Evolutionary conservation across 208 protist species (phyloP).

Genomic region (Crithidia sp.): DNA sequence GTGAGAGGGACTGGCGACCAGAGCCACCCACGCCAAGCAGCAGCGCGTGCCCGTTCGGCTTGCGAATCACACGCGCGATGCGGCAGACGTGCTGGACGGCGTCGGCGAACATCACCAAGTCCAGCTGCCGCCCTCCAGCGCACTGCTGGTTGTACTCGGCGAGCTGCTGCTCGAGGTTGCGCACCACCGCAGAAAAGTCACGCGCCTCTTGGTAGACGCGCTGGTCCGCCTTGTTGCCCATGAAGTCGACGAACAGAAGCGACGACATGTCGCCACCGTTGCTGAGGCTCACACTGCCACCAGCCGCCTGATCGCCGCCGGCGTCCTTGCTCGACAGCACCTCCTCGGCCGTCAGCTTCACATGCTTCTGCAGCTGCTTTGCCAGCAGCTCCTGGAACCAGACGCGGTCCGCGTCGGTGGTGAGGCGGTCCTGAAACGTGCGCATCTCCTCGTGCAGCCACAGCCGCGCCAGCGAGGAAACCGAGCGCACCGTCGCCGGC

Average conservation of each 20-base stretch:
- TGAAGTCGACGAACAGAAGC: constrained; percentile 96
- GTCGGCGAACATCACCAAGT: constrained; percentile 98
- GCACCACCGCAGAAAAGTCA: constrained; percentile 81
- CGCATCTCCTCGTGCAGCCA: constrained; percentile 97
- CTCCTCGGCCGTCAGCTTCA: constrained; percentile 82
- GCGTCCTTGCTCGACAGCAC: constrained; percentile 36
- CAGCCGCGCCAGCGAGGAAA: constrained; percentile 79
- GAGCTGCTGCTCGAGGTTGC: constrained; percentile 87
- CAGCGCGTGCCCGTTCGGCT: constrained; percentile 96
- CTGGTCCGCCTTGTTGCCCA: constrained; percentile 72
- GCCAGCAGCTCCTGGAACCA: constrained; percentile 93
- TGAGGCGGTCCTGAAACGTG: constrained; percentile 96
- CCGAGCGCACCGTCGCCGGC: constrained; percentile 57
- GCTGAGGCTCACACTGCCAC: not conserved
- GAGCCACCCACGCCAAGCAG: constrained; percentile 98
- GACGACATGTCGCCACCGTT: constrained; percentile 2
- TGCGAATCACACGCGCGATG: constrained; percentile 95
- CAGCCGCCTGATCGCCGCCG: not conserved
- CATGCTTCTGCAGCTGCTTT: constrained; percentile 78
- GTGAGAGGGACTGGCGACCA: constrained; percentile 96
- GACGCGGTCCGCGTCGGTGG: constrained; percentile 82
- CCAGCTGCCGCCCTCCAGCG: constrained; percentile 83
- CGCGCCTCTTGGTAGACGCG: constrained; percentile 91
- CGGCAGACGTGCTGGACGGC: constrained; percentile 97
- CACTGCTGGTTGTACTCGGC: constrained; percentile 94